Conservation (phyloP, 208 protist genomes). For the Leishmania tarentolae region DNA sequence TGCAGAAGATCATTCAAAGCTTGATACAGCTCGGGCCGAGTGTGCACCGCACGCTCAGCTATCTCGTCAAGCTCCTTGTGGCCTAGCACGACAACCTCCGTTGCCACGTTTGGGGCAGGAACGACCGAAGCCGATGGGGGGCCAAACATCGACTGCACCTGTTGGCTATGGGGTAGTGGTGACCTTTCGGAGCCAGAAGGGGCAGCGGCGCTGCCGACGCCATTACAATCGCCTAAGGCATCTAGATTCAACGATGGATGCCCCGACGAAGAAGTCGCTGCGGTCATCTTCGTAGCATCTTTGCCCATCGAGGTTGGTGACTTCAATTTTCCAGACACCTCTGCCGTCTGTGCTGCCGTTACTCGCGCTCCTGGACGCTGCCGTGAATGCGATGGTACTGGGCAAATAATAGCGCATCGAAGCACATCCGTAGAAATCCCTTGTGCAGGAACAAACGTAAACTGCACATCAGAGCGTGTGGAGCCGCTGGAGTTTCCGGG, state of each 20-base stretch:
- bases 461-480: conserved; percentile 1
- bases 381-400: conserved; percentile 7
- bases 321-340: background rate
- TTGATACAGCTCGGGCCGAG: conserved; percentile 44
- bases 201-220: background rate
- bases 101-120: background rate
- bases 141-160: background rate
- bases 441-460: conserved; percentile 33
- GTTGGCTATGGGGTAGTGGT: background rate
- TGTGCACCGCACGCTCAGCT: conserved; percentile 10
- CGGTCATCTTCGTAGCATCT: background rate
- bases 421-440: conserved; percentile 34
- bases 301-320: background rate
- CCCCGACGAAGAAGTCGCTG: background rate
- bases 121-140: background rate
- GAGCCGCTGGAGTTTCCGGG: background rate
- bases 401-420: conserved; percentile 37
- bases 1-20: conserved; percentile 34
- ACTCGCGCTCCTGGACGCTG: background rate
- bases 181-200: background rate
- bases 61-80: conserved; percentile 45
- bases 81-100: conserved; percentile 34
- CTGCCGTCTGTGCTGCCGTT: background rate
- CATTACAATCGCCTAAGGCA: background rate
- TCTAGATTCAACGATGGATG: background rate